phyloP scores from a whole-genome alignment of 169 alveolate genomes.

The Cryptosporidium bovis region DNA sequence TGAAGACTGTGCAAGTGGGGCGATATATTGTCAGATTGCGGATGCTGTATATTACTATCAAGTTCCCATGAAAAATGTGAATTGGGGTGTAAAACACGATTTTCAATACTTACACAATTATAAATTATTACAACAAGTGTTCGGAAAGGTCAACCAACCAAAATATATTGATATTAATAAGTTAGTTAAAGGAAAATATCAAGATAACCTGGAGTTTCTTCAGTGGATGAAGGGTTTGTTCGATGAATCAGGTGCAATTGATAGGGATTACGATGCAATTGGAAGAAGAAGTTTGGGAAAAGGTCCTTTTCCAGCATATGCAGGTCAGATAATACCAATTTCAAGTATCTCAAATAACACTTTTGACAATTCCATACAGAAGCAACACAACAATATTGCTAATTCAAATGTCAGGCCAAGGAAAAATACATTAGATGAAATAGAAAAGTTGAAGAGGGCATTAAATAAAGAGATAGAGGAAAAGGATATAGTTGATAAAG shows the following conservation, averaged over 20 bases:
- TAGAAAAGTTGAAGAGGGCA: conserved; percentile 78
- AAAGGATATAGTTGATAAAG: conserved; percentile 87
- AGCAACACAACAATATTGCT: conserved; percentile 12
- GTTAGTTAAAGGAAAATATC: conserved; percentile 92
- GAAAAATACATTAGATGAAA: conserved; percentile 76
- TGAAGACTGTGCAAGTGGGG: conserved; percentile 97
- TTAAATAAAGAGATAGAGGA: conserved; percentile 83
- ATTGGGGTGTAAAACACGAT: conserved; percentile 95
- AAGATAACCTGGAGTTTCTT: conserved; percentile 95
- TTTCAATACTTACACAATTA: conserved; percentile 94
- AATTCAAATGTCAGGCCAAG: conserved; percentile 60
- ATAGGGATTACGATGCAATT: conserved; percentile 85
- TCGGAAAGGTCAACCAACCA: conserved; percentile 89
- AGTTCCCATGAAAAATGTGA: conserved; percentile 88
- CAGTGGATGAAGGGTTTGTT: conserved; percentile 97
- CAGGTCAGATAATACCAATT: conserved; percentile 58
- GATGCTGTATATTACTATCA: conserved; percentile 90
- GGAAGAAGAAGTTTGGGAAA: conserved; percentile 81
- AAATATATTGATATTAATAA: conserved; percentile 92
- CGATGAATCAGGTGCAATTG: conserved; percentile 86
- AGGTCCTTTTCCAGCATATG: conserved; percentile 67
- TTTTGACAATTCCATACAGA: conserved; percentile 76
- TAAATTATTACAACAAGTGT: conserved; percentile 93
- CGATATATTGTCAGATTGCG: conserved; percentile 93
- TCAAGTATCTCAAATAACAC: conserved; percentile 74